phyloP scores from a whole-genome alignment of 2,329 filamentous ascomycete species.

The Lachnellula cervina region DNA sequence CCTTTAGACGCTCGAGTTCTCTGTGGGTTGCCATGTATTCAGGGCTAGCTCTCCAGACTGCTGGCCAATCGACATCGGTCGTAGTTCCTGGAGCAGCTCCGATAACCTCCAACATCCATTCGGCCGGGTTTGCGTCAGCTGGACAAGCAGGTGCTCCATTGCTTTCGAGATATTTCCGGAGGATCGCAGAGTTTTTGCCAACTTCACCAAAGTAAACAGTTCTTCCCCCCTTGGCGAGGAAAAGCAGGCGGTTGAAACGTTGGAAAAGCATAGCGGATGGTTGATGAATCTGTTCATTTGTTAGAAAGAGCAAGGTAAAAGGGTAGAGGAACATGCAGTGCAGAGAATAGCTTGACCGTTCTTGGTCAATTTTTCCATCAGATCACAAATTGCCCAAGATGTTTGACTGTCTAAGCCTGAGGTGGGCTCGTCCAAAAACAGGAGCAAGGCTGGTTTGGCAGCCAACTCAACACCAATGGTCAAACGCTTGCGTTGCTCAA shows the following conservation, averaged over 20 bases:
- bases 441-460: conserved; percentile 80
- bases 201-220: conserved; percentile 81
- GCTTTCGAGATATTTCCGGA: conserved; percentile 71
- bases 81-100: conserved; percentile 56
- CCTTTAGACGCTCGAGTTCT: conserved; percentile 50
- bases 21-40: conserved; percentile 36
- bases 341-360: conserved; percentile 87
- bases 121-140: conserved; percentile 69
- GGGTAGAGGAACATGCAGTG: conserved; percentile 42
- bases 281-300: conserved; percentile 64
- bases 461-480: conserved; percentile 94
- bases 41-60: conserved; percentile 52
- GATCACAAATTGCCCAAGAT: conserved; percentile 82
- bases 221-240: conserved; percentile 68
- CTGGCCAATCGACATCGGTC: conserved; percentile 56
- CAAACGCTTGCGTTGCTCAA: conserved; percentile 67
- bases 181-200: conserved; percentile 60
- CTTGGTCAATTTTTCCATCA: conserved; percentile 83
- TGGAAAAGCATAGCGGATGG: conserved; percentile 91
- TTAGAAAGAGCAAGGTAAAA: conserved; percentile 1
- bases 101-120: conserved; percentile 68
- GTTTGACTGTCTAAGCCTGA: conserved; percentile 90
- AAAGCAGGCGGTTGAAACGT: conserved; percentile 75
- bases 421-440: conserved; percentile 92
- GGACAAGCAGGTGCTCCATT: conserved; percentile 63